Percentiles rank a stretch among this genome's conserved stretches.
Conservation (phyloP, 2,329 filamentous ascomycete genomes). For the Cladophialophora immunda region DNA sequence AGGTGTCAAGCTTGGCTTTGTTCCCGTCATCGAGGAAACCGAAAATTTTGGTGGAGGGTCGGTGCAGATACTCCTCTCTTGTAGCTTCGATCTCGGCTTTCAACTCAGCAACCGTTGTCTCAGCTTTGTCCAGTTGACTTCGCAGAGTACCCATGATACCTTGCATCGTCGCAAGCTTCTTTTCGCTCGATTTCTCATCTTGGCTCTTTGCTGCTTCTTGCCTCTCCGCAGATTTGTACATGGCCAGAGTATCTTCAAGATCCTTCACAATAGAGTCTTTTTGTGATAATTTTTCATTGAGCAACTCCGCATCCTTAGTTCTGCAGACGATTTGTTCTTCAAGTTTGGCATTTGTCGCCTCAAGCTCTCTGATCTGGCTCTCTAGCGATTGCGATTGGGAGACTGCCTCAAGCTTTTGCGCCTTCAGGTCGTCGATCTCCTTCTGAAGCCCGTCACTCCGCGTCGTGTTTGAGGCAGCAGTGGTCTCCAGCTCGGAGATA, state of each 20-base stretch:
- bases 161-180: constrained; percentile 63
- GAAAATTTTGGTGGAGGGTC: constrained; percentile 36
- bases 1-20: constrained; percentile 25
- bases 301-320: constrained; percentile 35
- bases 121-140: constrained; percentile 62
- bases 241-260: constrained; percentile 41
- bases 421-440: constrained; percentile 50
- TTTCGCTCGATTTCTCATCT: constrained; percentile 55
- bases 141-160: constrained; percentile 64
- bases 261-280: constrained; percentile 43
- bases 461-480: constrained; percentile 41
- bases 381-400: constrained; percentile 50
- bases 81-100: constrained; percentile 47
- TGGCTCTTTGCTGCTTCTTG: constrained; percentile 40
- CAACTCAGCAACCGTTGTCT: constrained; percentile 57
- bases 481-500: constrained; percentile 52
- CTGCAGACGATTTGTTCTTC: constrained; percentile 39
- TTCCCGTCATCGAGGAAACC: constrained; percentile 34
- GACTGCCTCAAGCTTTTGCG: constrained; percentile 51
- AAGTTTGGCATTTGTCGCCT: constrained; percentile 43
- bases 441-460: constrained; percentile 45
- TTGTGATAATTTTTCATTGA: constrained; percentile 46
- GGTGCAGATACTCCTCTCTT: constrained; percentile 30
- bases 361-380: constrained; percentile 40
- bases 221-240: constrained; percentile 37